Evolutionary conservation across 495 filamentous ascomycete species (phyloP).

Genomic region (Talaromyces wortmannii): DNA sequence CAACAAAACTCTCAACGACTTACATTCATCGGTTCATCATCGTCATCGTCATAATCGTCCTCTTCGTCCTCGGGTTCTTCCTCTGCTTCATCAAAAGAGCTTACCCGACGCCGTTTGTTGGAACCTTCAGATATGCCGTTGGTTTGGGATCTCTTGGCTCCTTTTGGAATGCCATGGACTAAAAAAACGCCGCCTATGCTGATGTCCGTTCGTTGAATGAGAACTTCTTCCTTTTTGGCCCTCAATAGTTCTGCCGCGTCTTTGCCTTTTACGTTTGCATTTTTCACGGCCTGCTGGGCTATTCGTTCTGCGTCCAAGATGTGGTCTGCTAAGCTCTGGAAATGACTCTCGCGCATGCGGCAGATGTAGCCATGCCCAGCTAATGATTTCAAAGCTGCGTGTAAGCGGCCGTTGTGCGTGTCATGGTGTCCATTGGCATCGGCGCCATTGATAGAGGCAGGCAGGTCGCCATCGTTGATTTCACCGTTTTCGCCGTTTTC

Average conservation of each 20-base stretch:
- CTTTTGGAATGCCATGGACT: slow-evolving; percentile 30
- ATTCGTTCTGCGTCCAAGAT: slow-evolving; percentile 36
- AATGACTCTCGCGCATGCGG: slow-evolving; percentile 39
- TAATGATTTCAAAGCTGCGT: slow-evolving; percentile 36
- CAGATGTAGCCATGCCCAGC: slow-evolving; percentile 42
- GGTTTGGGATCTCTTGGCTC: slow-evolving; percentile 23
- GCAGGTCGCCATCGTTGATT: neutral
- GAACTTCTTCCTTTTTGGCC: slow-evolving; percentile 20
- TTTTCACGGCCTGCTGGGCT: slow-evolving; percentile 25
- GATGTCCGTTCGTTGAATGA: slow-evolving; percentile 24
- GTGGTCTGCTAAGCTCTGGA: slow-evolving; percentile 46
- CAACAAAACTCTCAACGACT: slow-evolving; percentile 5
- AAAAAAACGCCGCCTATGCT: slow-evolving; percentile 26
- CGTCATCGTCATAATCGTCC: slow-evolving; percentile 31
- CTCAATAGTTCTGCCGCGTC: slow-evolving; percentile 49
- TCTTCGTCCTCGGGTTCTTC: slow-evolving; percentile 27
- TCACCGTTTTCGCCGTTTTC: slow-evolving; percentile 16
- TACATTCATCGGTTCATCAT: slow-evolving; percentile 30
- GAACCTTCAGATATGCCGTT: slow-evolving; percentile 9
- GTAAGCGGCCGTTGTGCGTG: slow-evolving; percentile 20
- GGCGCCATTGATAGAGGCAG: neutral
- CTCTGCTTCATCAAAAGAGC: slow-evolving; percentile 21
- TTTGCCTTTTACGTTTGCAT: slow-evolving; percentile 47
- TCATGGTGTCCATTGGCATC: neutral
- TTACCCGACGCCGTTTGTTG: slow-evolving; percentile 10